Evolutionary conservation across 2,329 filamentous ascomycete genomes (phyloP), one percentile per base, ranked within the genome.

Genomic region (Didymella exigua): DNA sequence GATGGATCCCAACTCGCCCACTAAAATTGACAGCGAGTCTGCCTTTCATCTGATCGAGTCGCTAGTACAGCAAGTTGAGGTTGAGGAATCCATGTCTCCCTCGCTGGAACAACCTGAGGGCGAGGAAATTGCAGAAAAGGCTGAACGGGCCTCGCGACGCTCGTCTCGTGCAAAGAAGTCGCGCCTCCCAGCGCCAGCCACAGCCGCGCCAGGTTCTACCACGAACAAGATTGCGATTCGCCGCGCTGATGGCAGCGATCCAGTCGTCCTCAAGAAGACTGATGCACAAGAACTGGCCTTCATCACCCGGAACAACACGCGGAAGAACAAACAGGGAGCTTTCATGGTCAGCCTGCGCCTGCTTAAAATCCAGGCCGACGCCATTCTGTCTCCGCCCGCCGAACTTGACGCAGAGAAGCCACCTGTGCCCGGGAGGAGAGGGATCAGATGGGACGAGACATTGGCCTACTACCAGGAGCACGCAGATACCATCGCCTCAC

Each of bases 301-400:
- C 10, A 49, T 76, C 14, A 82, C 80, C 1, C 73, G 76, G 29
- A 70, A 68, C 44, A 83, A 83, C 60, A 83, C 81, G 8, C 73
- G 77, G 34, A 79, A 78, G 65, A 83, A 83, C 66, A 82, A 82
- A 54, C 76, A 76, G 40, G 76, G 75, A 21, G 73, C 76, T 14
- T 59, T 81, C 21, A 66, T 76, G 47, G 79, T 80, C 38, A 69
- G 65, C n/a, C 60, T 77, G 8, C 73, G 77, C 27, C 66, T 83
- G 10, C 67, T 74, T 21, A 78, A 78, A 51, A 67, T 82, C 9
- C 67, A 69, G 9, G 65, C 66, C 10, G 76, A 77, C 7, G 57
- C 61, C 21, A 58, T 58, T 7, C 47, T 48, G 14, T 58, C 61
- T 9, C 61, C 64, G 1, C 54, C 61, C 18, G 23, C 61, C 24